Percentiles rank a stretch among this genome's conserved stretches.
Conservation (phyloP, 306 rosid species). For the Astragalus glycyphyllos region DNA sequence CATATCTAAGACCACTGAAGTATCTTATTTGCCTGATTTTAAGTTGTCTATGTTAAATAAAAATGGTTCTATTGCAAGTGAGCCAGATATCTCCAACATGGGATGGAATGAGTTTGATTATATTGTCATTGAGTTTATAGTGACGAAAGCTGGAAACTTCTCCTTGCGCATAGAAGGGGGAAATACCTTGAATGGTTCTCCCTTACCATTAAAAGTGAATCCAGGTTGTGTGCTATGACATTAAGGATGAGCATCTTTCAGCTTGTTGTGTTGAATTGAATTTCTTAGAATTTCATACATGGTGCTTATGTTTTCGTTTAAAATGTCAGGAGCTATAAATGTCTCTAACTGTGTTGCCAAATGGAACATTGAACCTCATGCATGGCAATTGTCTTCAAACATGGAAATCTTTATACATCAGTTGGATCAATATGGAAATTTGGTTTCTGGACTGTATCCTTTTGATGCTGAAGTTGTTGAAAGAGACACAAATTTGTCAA, state of each 20-base stretch:
- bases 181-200: constrained; percentile 70
- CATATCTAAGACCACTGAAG: constrained; percentile 56
- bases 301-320: constrained; percentile 8
- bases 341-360: constrained; percentile 64
- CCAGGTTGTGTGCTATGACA: constrained; percentile 61
- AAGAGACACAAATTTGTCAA: constrained; percentile 72
- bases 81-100: constrained; percentile 54
- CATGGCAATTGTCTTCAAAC: constrained; percentile 85
- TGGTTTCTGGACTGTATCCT: constrained; percentile 73
- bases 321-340: constrained; percentile 65
- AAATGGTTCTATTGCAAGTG: constrained; percentile 61
- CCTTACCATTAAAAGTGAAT: constrained; percentile 71
- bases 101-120: constrained; percentile 79
- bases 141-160: constrained; percentile 65
- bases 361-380: constrained; percentile 74
- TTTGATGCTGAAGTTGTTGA: constrained; percentile 85
- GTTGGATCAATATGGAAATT: constrained; percentile 70
- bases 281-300: constrained; percentile 1
- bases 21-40: constrained; percentile 56
- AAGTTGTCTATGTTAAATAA: constrained; percentile 50
- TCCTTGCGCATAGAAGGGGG: constrained; percentile 63
- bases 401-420: constrained; percentile 79
- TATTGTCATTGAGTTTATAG: constrained; percentile 61
- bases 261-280: background rate
- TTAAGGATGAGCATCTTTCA: constrained; percentile 1